Base-by-base conservation (phyloP, 225 moss, liverwort and hornwort species). In the Physcomitrellopsis africana region DNA sequence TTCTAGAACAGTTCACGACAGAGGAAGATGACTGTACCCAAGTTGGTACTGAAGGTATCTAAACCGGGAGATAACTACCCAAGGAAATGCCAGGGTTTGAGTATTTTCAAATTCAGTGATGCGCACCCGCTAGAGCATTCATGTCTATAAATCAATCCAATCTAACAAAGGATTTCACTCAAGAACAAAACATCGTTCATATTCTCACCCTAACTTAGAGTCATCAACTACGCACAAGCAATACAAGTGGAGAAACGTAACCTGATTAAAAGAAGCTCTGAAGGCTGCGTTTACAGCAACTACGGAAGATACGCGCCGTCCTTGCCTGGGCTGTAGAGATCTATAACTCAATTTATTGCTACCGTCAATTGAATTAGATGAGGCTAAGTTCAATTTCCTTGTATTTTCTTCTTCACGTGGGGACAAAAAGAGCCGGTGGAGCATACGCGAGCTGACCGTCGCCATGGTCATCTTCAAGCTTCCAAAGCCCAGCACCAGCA, bases 201-300 rank as follows among this genome's bases (percentile, higher is more conserved):
- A 16, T 51, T 51, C 1, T 51, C 15, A 51, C 13, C 51, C 51
- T 51, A 51, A 51, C 1, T 17, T 51, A 51, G 13, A 51, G 12
- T 13, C 16, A 1, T 51, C 51, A 51, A 13, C 4, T 51, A 8
- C 51, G 2, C 51, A 15, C 51, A 51, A 5, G 51, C 51, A 51
- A 13, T 51, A 51, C 11, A 12, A 51, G 51, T 51, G 12, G 17
- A 51, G 51, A 51, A 8, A 51, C 51, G 51, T 12, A 12, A 51
- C 12, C 51, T 51, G 51, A 51, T 56, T 81, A 37, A 37, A 37
- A 37, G 32, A 37, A 37, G 32, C 32, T 37, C 32, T 57, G 57
- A n/a, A 51, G 20, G 13, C 22, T 12, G 61, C 60, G 26, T 16
- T 60, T 11, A 17, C 59, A 60, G 60, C 60, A 61, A 17, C n/a